Conservation (phyloP, 73 alveolate species). For the Paramecium pentaurelia region DNA sequence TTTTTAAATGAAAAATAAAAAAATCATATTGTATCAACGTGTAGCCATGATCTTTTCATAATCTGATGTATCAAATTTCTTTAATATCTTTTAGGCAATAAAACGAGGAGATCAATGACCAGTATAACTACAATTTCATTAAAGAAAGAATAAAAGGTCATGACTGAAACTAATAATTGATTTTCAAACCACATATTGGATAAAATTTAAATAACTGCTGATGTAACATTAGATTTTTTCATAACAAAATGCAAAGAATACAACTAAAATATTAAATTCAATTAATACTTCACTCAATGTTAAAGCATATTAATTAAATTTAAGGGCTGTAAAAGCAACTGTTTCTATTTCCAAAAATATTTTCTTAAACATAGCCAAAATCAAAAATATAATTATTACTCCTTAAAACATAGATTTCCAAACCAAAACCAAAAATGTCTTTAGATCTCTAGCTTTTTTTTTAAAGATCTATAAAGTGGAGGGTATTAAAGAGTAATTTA, state of each 20-base stretch:
- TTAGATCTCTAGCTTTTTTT: conserved; percentile 90
- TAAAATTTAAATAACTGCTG: conserved; percentile 21
- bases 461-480: conserved; percentile 84
- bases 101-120: conserved; percentile 48
- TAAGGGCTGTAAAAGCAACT: conserved; percentile 87
- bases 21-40: background rate
- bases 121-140: background rate
- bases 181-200: background rate
- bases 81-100: conserved; percentile 6
- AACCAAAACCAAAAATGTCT: conserved; percentile 85
- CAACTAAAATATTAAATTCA: background rate
- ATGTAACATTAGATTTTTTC: conserved; percentile 48
- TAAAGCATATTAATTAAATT: conserved; percentile 51
- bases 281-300: background rate
- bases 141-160: background rate
- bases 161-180: background rate
- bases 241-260: conserved; percentile 54
- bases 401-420: conserved; percentile 90
- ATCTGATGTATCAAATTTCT: conserved; percentile 56
- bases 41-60: conserved; percentile 57
- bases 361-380: conserved; percentile 80
- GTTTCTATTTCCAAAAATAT: conserved; percentile 83
- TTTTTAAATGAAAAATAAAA: background rate
- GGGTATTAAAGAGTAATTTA: conserved; percentile 72
- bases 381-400: conserved; percentile 80